These are phyloP conservation scores for Tubosaeta sp. DNA, from an alignment of 768 basidiomycete species.

Conservation along the genomic window DNA sequence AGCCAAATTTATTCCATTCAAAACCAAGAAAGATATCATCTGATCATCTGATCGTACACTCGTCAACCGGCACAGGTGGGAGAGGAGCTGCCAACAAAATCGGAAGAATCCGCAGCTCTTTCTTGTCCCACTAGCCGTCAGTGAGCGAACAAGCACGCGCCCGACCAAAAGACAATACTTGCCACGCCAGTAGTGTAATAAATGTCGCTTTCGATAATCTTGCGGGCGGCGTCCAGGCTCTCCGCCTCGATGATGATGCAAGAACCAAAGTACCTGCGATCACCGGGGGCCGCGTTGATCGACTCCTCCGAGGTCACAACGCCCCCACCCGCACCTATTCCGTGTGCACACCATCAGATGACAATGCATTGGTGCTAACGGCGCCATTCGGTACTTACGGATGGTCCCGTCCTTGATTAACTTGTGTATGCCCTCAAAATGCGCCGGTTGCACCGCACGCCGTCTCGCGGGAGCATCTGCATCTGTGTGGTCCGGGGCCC, in stretches of 20 bases:
- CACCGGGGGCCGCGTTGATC: slow-evolving; percentile 37
- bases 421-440: neutral
- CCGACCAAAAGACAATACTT: neutral
- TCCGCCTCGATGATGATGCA: slow-evolving; percentile 52
- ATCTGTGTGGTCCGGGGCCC: neutral
- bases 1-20: neutral
- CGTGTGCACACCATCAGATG: neutral
- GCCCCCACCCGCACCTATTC: slow-evolving; percentile 53
- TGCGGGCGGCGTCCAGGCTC: slow-evolving; percentile 41
- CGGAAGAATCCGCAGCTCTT: slow-evolving; percentile 50
- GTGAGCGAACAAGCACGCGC: neutral
- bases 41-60: neutral
- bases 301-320: slow-evolving; percentile 58
- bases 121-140: slow-evolving; percentile 51
- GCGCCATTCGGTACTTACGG: neutral
- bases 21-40: neutral
- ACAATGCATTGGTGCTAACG: neutral
- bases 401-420: neutral
- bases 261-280: slow-evolving; percentile 60
- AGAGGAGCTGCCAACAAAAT: slow-evolving; percentile 32
- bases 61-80: slow-evolving; percentile 6
- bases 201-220: slow-evolving; percentile 23
- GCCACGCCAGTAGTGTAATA: slow-evolving; percentile 26
- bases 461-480: neutral
- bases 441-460: neutral